These are phyloP conservation scores for Vaccinium macrocarpon DNA, from an alignment of 148 eudicot species.

Conservation along the genomic window DNA sequence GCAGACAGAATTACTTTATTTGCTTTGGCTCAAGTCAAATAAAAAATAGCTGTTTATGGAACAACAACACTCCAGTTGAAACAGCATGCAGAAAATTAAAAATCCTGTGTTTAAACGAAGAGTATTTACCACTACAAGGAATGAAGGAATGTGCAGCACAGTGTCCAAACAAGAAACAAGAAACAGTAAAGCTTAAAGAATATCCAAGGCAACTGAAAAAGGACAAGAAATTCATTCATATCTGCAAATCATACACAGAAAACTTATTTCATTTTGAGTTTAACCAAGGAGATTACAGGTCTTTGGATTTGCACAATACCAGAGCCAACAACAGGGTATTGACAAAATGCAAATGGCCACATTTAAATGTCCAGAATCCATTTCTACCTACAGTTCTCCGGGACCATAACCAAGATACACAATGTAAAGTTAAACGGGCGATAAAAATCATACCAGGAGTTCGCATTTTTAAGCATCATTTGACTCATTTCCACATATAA, in stretches of 20 bases:
- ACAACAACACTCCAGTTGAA: neutral
- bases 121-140: constrained; percentile 5
- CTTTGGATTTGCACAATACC: neutral
- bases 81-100: neutral
- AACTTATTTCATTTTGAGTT: neutral
- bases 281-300: neutral
- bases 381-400: neutral
- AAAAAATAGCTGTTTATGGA: neutral
- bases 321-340: neutral
- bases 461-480: neutral
- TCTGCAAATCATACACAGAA: neutral
- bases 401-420: neutral
- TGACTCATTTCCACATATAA: neutral
- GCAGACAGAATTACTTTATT: neutral
- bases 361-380: neutral
- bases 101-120: neutral
- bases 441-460: neutral
- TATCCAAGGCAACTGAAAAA: neutral
- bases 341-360: neutral
- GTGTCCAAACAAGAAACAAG: neutral
- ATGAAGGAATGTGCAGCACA: neutral
- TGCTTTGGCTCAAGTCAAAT: neutral
- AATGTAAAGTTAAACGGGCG: neutral
- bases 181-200: neutral
- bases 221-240: neutral